A percentile compares a stretch with the other conserved stretches of the same genome.
phyloP scores from a whole-genome alignment of 1,139 yeast species.

The Geotrichum fermentans region DNA sequence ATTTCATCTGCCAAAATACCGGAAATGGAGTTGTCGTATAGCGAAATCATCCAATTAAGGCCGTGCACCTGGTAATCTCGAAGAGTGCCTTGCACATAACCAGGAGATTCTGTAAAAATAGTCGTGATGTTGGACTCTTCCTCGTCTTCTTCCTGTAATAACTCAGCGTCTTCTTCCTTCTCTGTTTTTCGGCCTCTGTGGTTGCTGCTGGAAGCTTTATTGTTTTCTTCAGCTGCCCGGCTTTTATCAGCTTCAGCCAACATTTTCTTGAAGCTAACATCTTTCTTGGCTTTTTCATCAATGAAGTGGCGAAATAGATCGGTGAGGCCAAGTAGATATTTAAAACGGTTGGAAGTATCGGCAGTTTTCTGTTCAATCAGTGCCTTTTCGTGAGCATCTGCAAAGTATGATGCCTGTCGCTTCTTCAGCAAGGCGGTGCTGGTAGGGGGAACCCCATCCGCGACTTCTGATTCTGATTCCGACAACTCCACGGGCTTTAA shows the following conservation, averaged over 20 bases:
- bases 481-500: neutral
- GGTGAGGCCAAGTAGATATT: constrained; percentile 74
- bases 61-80: constrained; percentile 92
- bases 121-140: constrained; percentile 43
- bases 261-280: constrained; percentile 56
- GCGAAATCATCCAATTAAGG: constrained; percentile 82
- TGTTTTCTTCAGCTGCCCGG: constrained; percentile 17
- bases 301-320: constrained; percentile 86
- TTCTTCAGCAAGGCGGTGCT: constrained; percentile 2
- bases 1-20: constrained; percentile 97
- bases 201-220: constrained; percentile 19
- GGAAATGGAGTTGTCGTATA: constrained; percentile 74
- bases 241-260: constrained; percentile 44
- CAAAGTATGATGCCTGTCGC: constrained; percentile 13
- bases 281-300: constrained; percentile 72
- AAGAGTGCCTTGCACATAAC: constrained; percentile 48
- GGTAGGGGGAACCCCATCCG: neutral
- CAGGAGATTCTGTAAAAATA: constrained; percentile 75
- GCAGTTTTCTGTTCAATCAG: constrained; percentile 31
- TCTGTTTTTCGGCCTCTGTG: constrained; percentile 64
- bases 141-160: constrained; percentile 61
- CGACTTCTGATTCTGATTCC: neutral
- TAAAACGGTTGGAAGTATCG: constrained; percentile 75
- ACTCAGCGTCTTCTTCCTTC: constrained; percentile 88
- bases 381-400: neutral